phyloP scores from a whole-genome alignment of 257 asterid genomes.

The Hygrophila difformis region DNA sequence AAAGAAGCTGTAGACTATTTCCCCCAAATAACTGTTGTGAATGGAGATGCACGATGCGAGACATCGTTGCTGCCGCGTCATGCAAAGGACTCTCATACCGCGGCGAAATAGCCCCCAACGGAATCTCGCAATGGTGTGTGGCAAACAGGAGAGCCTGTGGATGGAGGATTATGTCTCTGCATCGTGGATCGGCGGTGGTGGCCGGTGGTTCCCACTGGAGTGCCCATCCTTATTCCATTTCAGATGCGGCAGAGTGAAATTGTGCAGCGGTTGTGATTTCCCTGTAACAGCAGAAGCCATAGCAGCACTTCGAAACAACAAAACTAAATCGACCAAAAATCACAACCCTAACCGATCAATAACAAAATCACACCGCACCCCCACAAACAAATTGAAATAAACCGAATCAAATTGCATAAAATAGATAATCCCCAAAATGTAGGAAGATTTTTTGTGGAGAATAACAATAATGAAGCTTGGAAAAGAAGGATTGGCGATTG shows the following conservation, averaged over 20 bases:
- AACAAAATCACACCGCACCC: no score
- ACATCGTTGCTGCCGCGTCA: conserved; percentile 15
- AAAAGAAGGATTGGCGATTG: no score
- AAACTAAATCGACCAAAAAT: background rate
- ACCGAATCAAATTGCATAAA: no score
- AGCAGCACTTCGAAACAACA: conserved; percentile 14
- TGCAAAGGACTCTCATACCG: conserved; percentile 25
- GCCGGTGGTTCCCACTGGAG: conserved; percentile 30
- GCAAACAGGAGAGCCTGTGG: conserved; percentile 38
- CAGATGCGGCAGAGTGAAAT: conserved; percentile 50
- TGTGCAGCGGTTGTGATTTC: conserved; percentile 66
- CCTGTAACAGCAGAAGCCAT: conserved; percentile 50
- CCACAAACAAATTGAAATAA: no score
- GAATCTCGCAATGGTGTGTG: conserved; percentile 38
- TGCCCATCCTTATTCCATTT: conserved; percentile 60
- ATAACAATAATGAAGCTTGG: no score
- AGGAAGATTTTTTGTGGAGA: no score
- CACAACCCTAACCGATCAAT: no score
- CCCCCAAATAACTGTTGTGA: conserved; percentile 20
- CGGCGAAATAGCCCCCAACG: conserved; percentile 19
- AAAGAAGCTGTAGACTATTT: no score
- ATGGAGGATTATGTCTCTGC: conserved; percentile 24
- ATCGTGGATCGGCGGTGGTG: conserved; percentile 48
- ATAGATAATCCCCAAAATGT: no score
- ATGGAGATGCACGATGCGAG: conserved; percentile 22